Percentiles rank a stretch among this genome's conserved stretches.
Evolutionary conservation across 2,329 filamentous ascomycete species (phyloP).

Genomic region (Zymoseptoria crescenta): DNA sequence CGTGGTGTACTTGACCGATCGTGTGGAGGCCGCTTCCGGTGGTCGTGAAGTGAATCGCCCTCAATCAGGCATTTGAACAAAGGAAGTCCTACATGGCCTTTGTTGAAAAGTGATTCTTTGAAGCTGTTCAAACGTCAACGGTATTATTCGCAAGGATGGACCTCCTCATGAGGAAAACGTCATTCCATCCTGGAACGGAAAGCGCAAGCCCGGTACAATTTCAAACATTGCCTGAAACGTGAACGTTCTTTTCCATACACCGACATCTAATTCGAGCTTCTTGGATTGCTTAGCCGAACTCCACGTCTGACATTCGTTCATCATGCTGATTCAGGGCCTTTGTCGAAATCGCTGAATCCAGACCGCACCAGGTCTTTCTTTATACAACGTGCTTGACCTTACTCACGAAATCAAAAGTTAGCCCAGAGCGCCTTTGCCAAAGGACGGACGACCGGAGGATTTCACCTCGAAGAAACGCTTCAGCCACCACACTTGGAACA

Average conservation of each 20-base stretch:
- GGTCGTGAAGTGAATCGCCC: not conserved
- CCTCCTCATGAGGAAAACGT: not conserved
- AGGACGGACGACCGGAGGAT: slow-evolving; percentile 22
- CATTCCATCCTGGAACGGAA: not conserved
- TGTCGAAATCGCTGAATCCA: not conserved
- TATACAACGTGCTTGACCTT: slow-evolving; percentile 35
- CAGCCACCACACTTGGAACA: slow-evolving; percentile 99
- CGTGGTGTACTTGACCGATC: not conserved
- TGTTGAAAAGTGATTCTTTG: not conserved
- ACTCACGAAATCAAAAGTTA: slow-evolving; percentile 16
- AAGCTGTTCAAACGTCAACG: not conserved
- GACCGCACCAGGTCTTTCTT: not conserved
- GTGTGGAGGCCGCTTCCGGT: not conserved
- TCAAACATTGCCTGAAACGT: not conserved
- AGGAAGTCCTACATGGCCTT: not conserved
- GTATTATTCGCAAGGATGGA: not conserved
- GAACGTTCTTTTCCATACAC: not conserved
- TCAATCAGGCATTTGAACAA: not conserved
- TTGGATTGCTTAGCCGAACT: not conserved
- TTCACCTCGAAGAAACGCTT: slow-evolving; percentile 63
- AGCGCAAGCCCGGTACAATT: not conserved
- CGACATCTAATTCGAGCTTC: not conserved
- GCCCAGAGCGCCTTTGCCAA: slow-evolving; percentile 24
- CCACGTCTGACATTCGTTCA: not conserved
- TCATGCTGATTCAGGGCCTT: not conserved